Conservation (phyloP, 139 green algal species). For the Micromonas commoda region DNA sequence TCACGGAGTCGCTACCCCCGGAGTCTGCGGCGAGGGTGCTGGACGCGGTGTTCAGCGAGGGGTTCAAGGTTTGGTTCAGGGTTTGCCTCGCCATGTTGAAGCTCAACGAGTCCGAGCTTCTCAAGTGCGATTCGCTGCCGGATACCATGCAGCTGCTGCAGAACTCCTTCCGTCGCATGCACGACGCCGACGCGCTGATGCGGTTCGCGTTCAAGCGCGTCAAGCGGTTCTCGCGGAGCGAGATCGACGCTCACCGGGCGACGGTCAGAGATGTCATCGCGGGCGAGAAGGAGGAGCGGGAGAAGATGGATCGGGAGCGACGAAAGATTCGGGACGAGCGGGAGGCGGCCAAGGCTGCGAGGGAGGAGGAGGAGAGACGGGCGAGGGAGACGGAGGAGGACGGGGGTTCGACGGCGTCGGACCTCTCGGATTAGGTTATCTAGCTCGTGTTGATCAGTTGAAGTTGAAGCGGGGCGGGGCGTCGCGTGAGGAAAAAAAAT, state of each 20-base stretch:
- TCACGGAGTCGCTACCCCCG: conserved; percentile 26
- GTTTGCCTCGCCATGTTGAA: conserved; percentile 25
- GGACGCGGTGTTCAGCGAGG: conserved; percentile 33
- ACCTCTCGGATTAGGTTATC: too few relatives aligned
- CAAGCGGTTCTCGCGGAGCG: background rate
- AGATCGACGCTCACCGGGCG: background rate
- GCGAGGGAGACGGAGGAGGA: too few relatives aligned
- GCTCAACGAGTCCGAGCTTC: conserved; percentile 1
- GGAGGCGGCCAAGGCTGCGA: background rate
- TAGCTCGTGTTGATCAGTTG: too few relatives aligned
- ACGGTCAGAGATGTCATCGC: background rate
- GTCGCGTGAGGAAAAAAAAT: too few relatives aligned
- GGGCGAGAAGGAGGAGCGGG: background rate
- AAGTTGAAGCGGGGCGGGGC: too few relatives aligned
- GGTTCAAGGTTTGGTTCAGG: conserved; percentile 32
- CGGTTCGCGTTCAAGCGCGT: background rate
- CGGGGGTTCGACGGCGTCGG: too few relatives aligned
- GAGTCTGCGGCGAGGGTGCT: conserved; percentile 31
- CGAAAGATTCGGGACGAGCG: background rate
- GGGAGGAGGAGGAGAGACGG: background rate
- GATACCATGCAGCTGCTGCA: background rate
- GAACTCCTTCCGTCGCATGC: background rate
- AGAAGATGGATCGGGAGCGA: too few relatives aligned
- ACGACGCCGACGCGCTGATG: conserved; percentile 9
- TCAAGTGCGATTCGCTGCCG: background rate